Evolutionary conservation across 1,284 basidiomycete genomes (phyloP), one percentile per base, ranked within the genome.

Genomic region (Mycena citricolor): DNA sequence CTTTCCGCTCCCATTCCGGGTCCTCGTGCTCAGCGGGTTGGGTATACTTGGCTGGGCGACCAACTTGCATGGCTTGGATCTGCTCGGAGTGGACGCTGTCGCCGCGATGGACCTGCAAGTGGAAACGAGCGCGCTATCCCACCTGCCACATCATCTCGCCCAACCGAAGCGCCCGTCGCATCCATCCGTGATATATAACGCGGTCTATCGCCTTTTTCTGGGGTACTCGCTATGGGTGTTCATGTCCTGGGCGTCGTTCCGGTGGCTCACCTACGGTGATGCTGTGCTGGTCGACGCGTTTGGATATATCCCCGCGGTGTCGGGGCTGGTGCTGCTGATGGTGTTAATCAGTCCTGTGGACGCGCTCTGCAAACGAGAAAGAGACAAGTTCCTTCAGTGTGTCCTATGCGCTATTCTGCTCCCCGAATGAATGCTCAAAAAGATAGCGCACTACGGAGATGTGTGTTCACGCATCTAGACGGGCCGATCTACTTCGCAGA

Each of bases 401-500:
- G 86, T 70, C 28, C 28, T n/a, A 28, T 38, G 35, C 31, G 24
- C 26, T 46, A 42, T 46, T 39, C n/a, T 38, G n/a, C n/a, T n/a
- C n/a, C n/a, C n/a, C n/a, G n/a, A n/a, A n/a, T n/a, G n/a, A n/a
- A n/a, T n/a, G n/a, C n/a, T n/a, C n/a, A n/a, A n/a, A n/a, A n/a
- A n/a, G n/a, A 16, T 47, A 90, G 88, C 44, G 70, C 86, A 2
- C 58, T 91, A 21, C 70, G 74, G 38, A 77, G 93, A 54, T 94
- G 93, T 59, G 57, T 94, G 23, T 76, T 84, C 34, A 81, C 88
- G 19, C 71, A 81, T 0, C 61, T 76, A 22, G 70, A 73, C 41
- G 72, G 75, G 37, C 77, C 81, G 1, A 74, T 94, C 32, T 82
- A 85, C 61, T 99, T 99, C 65, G 83, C 85, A 31, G 94, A 99